A percentile compares a stretch with the other conserved stretches of the same genome.
These are phyloP conservation scores for Colletotrichum lindemuthianum DNA, from an alignment of 2,329 filamentous ascomycete genomes.

Conservation along the genomic window DNA sequence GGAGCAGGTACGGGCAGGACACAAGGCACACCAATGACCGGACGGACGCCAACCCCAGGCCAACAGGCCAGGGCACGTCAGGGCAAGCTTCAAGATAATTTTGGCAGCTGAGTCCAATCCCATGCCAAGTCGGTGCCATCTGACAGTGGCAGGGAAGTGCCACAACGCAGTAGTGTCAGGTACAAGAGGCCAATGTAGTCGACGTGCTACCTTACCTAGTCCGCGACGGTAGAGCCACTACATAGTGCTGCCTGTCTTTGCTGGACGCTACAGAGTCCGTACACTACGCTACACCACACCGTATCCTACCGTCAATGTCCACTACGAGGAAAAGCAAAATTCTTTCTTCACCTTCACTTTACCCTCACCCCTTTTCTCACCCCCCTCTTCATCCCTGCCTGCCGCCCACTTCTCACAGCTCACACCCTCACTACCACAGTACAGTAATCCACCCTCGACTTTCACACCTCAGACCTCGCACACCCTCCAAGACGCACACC, in stretches of 20 bases:
- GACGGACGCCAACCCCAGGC: constrained; percentile 16
- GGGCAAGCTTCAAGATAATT: constrained; percentile 25
- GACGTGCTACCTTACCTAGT: constrained; percentile 9
- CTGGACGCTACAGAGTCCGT: too few relatives aligned
- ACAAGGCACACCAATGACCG: constrained; percentile 10
- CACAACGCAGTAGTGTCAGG: constrained; percentile 7
- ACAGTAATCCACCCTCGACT: too few relatives aligned
- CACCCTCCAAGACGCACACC: constrained; percentile 19
- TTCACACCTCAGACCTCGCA: not conserved
- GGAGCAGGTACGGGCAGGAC: not conserved
- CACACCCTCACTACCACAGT: constrained; percentile 1
- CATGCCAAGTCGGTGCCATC: too few relatives aligned
- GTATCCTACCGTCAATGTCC: too few relatives aligned
- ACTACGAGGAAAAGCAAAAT: constrained; percentile 5
- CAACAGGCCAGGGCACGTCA: not conserved
- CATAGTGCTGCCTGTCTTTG: too few relatives aligned
- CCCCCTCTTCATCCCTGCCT: constrained; percentile 10
- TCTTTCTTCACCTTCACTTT: constrained; percentile 34
- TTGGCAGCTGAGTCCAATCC: constrained; percentile 9
- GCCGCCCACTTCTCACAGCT: constrained; percentile 2
- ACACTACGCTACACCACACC: too few relatives aligned
- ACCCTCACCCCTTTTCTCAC: constrained; percentile 2
- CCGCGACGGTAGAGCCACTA: constrained; percentile 5
- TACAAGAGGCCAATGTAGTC: constrained; percentile 31
- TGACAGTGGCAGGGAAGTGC: too few relatives aligned